Conservation (phyloP, 1,284 basidiomycete genomes). For the Pholiota adiposa region DNA sequence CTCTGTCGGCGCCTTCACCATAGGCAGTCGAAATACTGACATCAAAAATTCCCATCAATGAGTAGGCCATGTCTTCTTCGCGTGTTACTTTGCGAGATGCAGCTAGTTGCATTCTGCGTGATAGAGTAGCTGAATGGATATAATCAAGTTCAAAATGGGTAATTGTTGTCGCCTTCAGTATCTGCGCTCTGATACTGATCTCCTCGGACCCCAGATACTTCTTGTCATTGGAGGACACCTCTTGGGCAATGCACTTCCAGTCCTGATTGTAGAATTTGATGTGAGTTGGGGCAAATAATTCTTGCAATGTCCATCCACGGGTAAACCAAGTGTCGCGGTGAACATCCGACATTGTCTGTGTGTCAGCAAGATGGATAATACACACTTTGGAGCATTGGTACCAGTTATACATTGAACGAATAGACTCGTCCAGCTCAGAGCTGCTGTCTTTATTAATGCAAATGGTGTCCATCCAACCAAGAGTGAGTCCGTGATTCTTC, state of each 20-base stretch:
- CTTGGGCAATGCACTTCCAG: too few relatives aligned
- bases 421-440: background rate
- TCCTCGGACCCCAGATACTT: too few relatives aligned
- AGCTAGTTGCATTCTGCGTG: background rate
- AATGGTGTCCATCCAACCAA: conserved; percentile 1
- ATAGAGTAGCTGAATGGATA: background rate
- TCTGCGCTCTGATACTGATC: background rate
- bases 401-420: background rate
- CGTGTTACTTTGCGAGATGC: background rate
- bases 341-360: background rate
- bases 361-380: background rate
- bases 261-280: background rate
- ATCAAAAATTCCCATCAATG: background rate
- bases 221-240: too few relatives aligned
- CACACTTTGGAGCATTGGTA: background rate
- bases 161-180: background rate
- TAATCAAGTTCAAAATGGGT: background rate
- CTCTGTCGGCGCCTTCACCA: background rate
- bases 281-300: background rate
- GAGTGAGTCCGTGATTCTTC: background rate
- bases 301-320: background rate
- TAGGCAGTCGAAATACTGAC: background rate
- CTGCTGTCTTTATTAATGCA: conserved; percentile 2
- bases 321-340: background rate
- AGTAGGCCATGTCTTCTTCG: background rate